These are phyloP conservation scores for Trichoderma simmonsii DNA, from an alignment of 2,329 filamentous ascomycete species.

Conservation along the genomic window DNA sequence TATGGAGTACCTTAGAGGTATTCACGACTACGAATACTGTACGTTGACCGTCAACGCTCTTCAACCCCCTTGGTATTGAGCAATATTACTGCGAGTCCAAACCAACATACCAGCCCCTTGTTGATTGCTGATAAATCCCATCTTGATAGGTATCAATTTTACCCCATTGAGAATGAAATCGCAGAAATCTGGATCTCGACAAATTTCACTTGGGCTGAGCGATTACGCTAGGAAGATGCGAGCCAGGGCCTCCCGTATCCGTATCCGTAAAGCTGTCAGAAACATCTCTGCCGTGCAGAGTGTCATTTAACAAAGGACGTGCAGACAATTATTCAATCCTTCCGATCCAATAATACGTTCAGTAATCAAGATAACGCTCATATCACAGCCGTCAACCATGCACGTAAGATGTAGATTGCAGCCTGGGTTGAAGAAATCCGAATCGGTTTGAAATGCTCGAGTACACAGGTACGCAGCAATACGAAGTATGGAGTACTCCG, in stretches of 20 bases:
- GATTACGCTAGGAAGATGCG: constrained; percentile 1
- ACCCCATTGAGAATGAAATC: background rate
- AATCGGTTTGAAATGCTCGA: background rate
- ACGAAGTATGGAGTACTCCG: background rate
- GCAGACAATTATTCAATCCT: background rate
- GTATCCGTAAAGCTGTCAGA: constrained; percentile 12
- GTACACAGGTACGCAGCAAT: background rate
- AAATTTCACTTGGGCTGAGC: background rate
- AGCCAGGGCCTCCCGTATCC: constrained; percentile 6
- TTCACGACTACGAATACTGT: too few relatives aligned
- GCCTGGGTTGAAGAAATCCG: background rate
- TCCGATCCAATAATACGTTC: background rate
- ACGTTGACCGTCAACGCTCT: background rate
- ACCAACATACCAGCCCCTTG: background rate
- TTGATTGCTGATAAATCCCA: background rate
- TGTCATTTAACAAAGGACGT: background rate
- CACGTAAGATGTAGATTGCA: background rate
- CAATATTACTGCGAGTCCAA: background rate
- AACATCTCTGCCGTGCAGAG: background rate
- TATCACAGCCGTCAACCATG: background rate
- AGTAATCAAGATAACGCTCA: background rate
- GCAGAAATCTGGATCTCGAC: background rate
- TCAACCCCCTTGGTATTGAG: background rate
- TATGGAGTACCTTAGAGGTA: background rate
- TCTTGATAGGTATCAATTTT: background rate